These are phyloP conservation scores for Camellia sinensis DNA, from an alignment of 148 eudicot genomes.

Conservation along the genomic window DNA sequence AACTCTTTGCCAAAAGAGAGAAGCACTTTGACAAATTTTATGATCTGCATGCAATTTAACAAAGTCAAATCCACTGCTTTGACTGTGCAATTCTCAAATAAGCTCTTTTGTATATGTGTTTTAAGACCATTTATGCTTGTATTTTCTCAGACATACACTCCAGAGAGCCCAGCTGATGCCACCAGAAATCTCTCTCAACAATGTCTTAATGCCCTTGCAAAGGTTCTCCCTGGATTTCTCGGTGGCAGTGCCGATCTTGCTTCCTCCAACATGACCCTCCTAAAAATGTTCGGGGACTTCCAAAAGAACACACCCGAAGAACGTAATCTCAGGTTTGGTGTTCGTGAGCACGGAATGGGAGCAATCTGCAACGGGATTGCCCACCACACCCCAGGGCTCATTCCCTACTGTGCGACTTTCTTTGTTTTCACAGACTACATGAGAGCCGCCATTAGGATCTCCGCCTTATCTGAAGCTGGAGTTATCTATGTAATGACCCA, in stretches of 20 bases:
- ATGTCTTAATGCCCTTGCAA: conserved; percentile 68
- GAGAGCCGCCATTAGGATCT: conserved; percentile 79
- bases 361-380: conserved; percentile 85
- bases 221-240: conserved; percentile 73
- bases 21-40: background rate
- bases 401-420: conserved; percentile 90
- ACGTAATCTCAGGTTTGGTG: conserved; percentile 77
- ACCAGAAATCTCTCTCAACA: conserved; percentile 79
- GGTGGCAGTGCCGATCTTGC: conserved; percentile 96
- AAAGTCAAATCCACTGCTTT: background rate
- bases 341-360: conserved; percentile 86
- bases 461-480: conserved; percentile 70
- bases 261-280: conserved; percentile 83
- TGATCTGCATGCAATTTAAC: background rate
- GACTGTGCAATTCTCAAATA: background rate
- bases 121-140: background rate
- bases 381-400: conserved; percentile 66
- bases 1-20: background rate
- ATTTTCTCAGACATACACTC: conserved; percentile 61
- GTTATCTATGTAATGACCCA: conserved; percentile 88
- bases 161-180: conserved; percentile 78
- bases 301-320: conserved; percentile 83
- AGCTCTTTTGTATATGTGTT: background rate
- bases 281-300: conserved; percentile 84
- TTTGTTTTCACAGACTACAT: conserved; percentile 90